Conservation (phyloP, 257 asterid genomes). For the Fraxinus excelsior region DNA sequence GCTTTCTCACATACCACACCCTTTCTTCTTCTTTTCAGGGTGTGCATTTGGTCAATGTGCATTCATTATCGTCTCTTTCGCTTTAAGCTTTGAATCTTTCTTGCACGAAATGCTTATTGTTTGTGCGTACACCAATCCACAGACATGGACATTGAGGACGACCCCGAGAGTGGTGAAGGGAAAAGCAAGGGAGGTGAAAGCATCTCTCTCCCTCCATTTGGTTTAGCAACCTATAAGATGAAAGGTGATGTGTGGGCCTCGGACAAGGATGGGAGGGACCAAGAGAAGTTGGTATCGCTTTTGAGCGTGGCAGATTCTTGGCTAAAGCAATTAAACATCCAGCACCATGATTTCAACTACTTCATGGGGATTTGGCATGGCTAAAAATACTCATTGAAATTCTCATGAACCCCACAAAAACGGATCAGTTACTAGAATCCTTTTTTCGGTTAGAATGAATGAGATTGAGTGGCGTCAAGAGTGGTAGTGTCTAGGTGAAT, state of each 20-base stretch:
- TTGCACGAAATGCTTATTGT: neutral
- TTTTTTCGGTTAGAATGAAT: slow-evolving; percentile 10
- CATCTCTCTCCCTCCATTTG: slow-evolving; percentile 46
- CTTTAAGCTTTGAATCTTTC: neutral
- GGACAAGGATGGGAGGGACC: slow-evolving; percentile 45
- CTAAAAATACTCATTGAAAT: slow-evolving; percentile 21
- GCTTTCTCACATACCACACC: too few species aligned
- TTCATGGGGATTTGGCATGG: slow-evolving; percentile 72
- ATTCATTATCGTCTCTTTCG: too few species aligned
- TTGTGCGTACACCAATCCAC: neutral
- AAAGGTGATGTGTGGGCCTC: slow-evolving; percentile 51
- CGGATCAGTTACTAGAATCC: slow-evolving; percentile 24
- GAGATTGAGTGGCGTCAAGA: slow-evolving; percentile 10
- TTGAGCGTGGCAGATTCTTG: slow-evolving; percentile 88
- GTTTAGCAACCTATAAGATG: slow-evolving; percentile 57
- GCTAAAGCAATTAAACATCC: slow-evolving; percentile 92
- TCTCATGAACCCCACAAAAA: slow-evolving; percentile 28
- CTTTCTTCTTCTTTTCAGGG: too few species aligned
- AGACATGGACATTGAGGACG: slow-evolving; percentile 47
- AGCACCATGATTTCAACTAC: slow-evolving; percentile 91
- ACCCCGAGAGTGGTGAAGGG: slow-evolving; percentile 21
- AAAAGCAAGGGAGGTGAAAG: slow-evolving; percentile 43
- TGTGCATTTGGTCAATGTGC: too few species aligned
- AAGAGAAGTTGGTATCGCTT: slow-evolving; percentile 59
- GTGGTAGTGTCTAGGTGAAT: neutral